Evolutionary conservation across 148 eudicot species (phyloP), one percentile per base, ranked within the genome.

Genomic region (Pouteria glomerata): DNA sequence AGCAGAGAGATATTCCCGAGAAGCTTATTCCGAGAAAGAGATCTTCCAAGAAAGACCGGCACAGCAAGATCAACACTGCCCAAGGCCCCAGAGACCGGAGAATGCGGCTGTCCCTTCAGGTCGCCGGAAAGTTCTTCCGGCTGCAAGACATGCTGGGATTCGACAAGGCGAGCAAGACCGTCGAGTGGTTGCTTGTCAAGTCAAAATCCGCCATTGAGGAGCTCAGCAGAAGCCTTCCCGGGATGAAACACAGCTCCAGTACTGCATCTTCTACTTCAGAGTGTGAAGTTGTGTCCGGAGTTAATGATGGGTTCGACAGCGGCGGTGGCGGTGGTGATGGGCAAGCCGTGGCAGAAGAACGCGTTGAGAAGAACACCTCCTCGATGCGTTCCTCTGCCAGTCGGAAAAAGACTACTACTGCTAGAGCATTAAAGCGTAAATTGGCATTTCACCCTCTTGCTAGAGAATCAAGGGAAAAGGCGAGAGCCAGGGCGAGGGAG

Each of bases 61-160:
- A 90, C 78, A 90, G 90, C 87, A 90, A 88, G 80, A 90, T 90
- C 42, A 78, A 72, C 34, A 88, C 96, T 0, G 89, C 89, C 21
- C 84, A 82, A 47, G 96, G 96, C 7, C 77, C 81, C 5, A 81
- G 92, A 66, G 92, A 90, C 78, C 67, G 96, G 31, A 76, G 96
- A 66, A 86, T 90, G 92, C 80, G 96, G 47, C 70, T 90, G 37
- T 90, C 96, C 16, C 85, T 88, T 52, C 85, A 83, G 16, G 88
- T 90, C 41, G 92, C 92, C 21, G 63, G 83, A 6, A 71, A 73
- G 26, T 90, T 90, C 45, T 90, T 90, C 41, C 59, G 68, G 72
- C 74, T 90, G 26, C 96, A 90, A 70, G 96, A 90, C 77, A 34
- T 73, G 73, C 67, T 90, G 66, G 84, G 88, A 21, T 84, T 55